phyloP scores from a whole-genome alignment of 2,329 filamentous ascomycete species.

The Onygenales sp. region DNA sequence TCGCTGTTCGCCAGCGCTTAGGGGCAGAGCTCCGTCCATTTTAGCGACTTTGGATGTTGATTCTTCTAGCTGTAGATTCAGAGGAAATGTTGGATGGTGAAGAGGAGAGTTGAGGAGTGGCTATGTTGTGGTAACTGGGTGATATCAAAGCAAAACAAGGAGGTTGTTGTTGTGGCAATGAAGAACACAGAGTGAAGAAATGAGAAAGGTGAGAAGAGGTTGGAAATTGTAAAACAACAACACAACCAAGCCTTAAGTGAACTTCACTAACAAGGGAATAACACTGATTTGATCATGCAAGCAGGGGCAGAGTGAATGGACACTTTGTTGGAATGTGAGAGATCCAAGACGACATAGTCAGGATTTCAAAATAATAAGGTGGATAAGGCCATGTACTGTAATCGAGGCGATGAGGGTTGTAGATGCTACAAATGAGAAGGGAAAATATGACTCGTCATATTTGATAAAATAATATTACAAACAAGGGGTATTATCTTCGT shows the following conservation, averaged over 20 bases:
- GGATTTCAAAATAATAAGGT: too few relatives aligned
- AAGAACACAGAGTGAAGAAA: background rate
- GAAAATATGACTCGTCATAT: background rate
- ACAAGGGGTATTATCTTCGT: background rate
- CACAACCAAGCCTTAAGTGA: background rate
- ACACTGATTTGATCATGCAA: background rate
- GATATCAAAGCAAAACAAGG: background rate
- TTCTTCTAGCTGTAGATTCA: background rate
- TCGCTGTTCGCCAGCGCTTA: conserved; percentile 16
- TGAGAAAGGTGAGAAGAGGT: background rate
- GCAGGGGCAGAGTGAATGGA: background rate
- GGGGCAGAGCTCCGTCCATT: conserved; percentile 7
- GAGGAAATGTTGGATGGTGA: background rate
- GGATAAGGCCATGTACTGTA: too few relatives aligned
- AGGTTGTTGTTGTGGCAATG: background rate
- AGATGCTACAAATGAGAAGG: background rate
- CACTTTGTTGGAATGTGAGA: background rate
- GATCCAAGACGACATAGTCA: too few relatives aligned
- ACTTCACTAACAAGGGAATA: background rate
- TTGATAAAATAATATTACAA: background rate
- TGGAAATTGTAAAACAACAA: background rate
- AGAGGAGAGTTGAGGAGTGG: background rate
- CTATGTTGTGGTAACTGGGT: background rate
- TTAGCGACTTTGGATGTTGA: background rate
- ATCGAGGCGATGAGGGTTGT: background rate